Base-by-base conservation (phyloP, 2,329 filamentous ascomycete species). In the Verticillium longisporum region DNA sequence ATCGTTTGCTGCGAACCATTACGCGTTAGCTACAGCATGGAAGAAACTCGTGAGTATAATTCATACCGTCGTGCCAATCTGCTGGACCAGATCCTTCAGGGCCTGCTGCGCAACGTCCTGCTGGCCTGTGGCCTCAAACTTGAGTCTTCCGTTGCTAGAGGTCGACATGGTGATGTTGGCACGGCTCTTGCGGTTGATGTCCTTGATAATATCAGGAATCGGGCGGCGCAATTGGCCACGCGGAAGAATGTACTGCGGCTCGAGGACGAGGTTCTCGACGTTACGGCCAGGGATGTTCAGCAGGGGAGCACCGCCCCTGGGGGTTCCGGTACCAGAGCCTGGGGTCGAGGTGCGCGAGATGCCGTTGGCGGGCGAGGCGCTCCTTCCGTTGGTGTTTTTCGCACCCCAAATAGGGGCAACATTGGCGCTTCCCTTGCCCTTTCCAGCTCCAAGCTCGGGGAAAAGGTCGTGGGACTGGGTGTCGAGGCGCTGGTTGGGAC, bases 131-230 rank as follows among this genome's bases (percentile, higher is more conserved):
- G 92, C 92, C 74, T 94, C 90, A 71, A 99, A 96, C 68, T 88
- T 87, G 67, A 92, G 81, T 41, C 84, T 83, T 26, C 90, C 91
- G 65, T 85, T 88, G 64, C 87, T 83, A n/a, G 88, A 86, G 62
- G 85, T 84, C 62, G 85, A 85, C 82, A 93, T 88, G 67, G 89
- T 88, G 67, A 99, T 86, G 67, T 87, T 91, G 62, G 93, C 92
- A 72, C 94, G 92, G 63, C 91, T 96, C 71, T 89, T 91, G 76
- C 89, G 91, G 78, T 96, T 97, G 77, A 98, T 91, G 66, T 97
- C 92, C 72, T 91, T 90, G 71, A 97, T 80, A 66, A 95, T 88
- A 67, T 98, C 94, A 36, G 86, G 80, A 58, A 97, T 82, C 7
- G 94, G 91, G 68, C 91, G 91, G 81, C 90, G 96, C 70, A 97